Base-by-base conservation (phyloP, 495 filamentous ascomycete genomes). In the Talaromyces wortmannii region DNA sequence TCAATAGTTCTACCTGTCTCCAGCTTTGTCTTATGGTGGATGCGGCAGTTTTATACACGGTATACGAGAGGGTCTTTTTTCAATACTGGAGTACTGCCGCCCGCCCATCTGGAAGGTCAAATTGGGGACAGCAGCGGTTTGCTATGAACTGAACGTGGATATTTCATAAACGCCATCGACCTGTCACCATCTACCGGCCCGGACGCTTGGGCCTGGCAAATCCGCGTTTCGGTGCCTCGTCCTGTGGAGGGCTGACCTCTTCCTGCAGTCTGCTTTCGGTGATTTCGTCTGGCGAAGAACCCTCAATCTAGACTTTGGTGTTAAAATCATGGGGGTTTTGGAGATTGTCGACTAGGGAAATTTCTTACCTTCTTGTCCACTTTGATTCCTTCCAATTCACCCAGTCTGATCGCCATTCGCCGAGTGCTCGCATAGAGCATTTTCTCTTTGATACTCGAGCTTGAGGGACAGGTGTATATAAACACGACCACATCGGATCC, bases 361-460 rank as follows among this genome's bases (percentile, higher is more conserved):
- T 78, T 71, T 5, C 62, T 58, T 72, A 83, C 79, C 78, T 87
- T 91, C 77, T 92, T 96, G 48, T 80, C 80, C 49, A 92, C 74
- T 54, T 81, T 76, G 53, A 96, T 68, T 5, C 88, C 88, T 13
- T 84, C 85, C 58, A 89, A 83, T 42, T 75, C 77, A 57, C 89
- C 90, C 31, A 90, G 63, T 13, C 74, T 65, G 44, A 95, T 73
- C 6, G 90, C 89, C 36, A 81, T 82, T 31, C 80, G 79, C 64
- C 90, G 89, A 60, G 88, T 88, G 33, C 89, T 84, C 32, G 95
- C 90, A 67, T 97, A 96, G 59, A 97, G 73, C 94, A 98, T 98
- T 50, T 91, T 83, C 67, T 91, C 90, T 71, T 91, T 96, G 73
- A 97, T 89, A 60, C 87, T 89, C 0, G 84, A 83, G 4, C 72